Base-by-base conservation (phyloP, 345 rosid genomes). In the Adansonia digitata region DNA sequence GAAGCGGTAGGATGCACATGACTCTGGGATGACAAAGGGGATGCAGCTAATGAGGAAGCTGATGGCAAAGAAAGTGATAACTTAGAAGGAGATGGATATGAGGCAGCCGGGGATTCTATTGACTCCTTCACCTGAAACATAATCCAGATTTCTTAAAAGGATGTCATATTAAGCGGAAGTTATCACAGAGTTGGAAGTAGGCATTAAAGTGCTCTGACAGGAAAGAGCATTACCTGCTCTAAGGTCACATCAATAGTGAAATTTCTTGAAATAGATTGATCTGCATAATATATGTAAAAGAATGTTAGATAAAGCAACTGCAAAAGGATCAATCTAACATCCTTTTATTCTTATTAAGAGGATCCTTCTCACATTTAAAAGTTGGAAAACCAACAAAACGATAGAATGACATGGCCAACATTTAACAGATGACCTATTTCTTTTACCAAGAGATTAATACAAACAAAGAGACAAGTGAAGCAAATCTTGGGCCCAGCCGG, bases 41-140 rank as follows among this genome's bases (percentile, higher is more conserved):
- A 84, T 17, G 88, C 60, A n/a, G 82, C 64, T 70, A 82, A 73
- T 59, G 92, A 85, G 59, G 98, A 90, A 71, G 90, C 76, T 46
- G 95, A 86, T 66, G 95, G 89, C 75, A 92, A 64, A 62, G 94
- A 85, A 53, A 82, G 75, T 5, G 97, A 87, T 24, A 83, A 56
- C 57, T 91, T 89, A 14, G 78, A 26, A 17, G 91, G 90, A 76
- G 92, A 89, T 63, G 81, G 84, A 64, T 72, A 71, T 75, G 87
- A 85, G 71, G 80, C 82, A 55, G 81, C 77, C 13, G 79, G 83
- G 81, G 83, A 78, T 71, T 85, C 94, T 72, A 78, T 77, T 22
- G 84, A 77, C 74, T 71, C 85, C 72, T 90, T 89, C 78, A 79
- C 89, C 91, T 90, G 35, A 35, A 83, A 75, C 5, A 40, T 14